These are phyloP conservation scores for Brassica nigra DNA, from an alignment of 345 rosid species.

Conservation along the genomic window DNA sequence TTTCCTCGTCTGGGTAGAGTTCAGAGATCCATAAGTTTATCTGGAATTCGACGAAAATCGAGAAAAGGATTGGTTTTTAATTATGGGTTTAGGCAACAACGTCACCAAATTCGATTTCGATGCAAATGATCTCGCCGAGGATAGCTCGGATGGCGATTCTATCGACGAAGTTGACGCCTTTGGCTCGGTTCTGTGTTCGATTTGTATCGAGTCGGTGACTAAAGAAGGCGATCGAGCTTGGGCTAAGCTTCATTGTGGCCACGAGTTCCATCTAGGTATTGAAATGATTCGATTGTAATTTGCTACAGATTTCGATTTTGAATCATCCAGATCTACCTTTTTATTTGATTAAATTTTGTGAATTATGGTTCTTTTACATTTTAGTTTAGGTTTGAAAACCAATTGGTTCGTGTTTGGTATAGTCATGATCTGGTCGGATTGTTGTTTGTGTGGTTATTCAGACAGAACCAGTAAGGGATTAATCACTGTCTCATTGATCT, in stretches of 20 bases:
- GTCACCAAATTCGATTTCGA: slow-evolving; percentile 42
- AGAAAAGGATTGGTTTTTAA: slow-evolving; percentile 26
- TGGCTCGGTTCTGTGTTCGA: slow-evolving; percentile 81
- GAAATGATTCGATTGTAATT: slow-evolving; percentile 20
- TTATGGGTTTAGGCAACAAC: slow-evolving; percentile 77
- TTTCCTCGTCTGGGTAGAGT: slow-evolving; percentile 5
- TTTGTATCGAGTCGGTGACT: slow-evolving; percentile 85
- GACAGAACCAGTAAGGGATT: background rate
- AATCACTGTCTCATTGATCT: background rate
- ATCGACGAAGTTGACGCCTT: slow-evolving; percentile 49
- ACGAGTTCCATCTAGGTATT: slow-evolving; percentile 81
- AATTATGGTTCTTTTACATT: slow-evolving; percentile 4
- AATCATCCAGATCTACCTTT: slow-evolving; percentile 23
- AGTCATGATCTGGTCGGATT: slow-evolving; percentile 14
- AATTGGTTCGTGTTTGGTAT: slow-evolving; percentile 13
- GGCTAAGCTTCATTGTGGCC: slow-evolving; percentile 99
- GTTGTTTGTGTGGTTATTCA: background rate
- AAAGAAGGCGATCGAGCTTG: slow-evolving; percentile 87
- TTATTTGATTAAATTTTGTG: slow-evolving; percentile 1
- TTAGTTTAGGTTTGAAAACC: slow-evolving; percentile 4
- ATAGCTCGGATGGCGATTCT: slow-evolving; percentile 44
- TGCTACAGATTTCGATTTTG: slow-evolving; percentile 23
- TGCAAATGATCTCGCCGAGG: slow-evolving; percentile 53
- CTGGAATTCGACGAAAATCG: background rate
- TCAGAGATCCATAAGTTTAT: slow-evolving; percentile 12